Evolutionary conservation across 208 protist genomes (phyloP), one percentile per base, ranked within the genome.

Genomic region (Balamuthia mandrillaris): DNA sequence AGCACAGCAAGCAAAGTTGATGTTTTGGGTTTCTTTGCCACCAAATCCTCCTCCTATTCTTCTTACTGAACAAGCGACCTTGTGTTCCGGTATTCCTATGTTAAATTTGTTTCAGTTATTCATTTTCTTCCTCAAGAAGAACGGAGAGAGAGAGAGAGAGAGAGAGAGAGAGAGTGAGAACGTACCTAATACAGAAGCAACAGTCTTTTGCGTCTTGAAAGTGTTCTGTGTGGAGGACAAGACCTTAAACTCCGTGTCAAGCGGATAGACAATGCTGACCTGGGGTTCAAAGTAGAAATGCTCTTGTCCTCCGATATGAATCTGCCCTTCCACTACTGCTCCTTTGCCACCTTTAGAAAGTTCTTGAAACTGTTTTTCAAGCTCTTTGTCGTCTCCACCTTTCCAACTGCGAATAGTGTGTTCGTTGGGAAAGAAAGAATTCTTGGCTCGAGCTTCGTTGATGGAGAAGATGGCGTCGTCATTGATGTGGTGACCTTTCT

Each of bases 221-320:
- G 93, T 74, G 66, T 94, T 92, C 88, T 97, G 96, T 1, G 94
- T 95, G 14, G 91, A 91, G 14, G 87, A 56, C 31, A 89, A 88
- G 5, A 97, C 61, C 0, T 77, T 68, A 21, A 95, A 81, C 56
- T 95, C 88, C 12, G 65, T 52, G 24, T 95, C 94, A 24, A 52
- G 41, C 14, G 95, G 95, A 24, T 94, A 58, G 1, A 83, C 93
- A 0, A 96, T 52, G 9, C 56, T 74, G 16, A 66, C 85, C 37
- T 96, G 78, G 2, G 95, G 91, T 81, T 98, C 96, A 0, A 98
- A 45, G 85, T 97, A 96, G 45, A 97, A 95, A 54, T 98, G 96
- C 66, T 96, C 93, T 88, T 98, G 96, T 1, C 90, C 94, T 63
- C 72, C 72, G 12, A 81, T 81, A 10, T 51, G 56, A 4, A 92